These are phyloP conservation scores for Vicia villosa DNA, from an alignment of 306 rosid genomes.

Conservation along the genomic window DNA sequence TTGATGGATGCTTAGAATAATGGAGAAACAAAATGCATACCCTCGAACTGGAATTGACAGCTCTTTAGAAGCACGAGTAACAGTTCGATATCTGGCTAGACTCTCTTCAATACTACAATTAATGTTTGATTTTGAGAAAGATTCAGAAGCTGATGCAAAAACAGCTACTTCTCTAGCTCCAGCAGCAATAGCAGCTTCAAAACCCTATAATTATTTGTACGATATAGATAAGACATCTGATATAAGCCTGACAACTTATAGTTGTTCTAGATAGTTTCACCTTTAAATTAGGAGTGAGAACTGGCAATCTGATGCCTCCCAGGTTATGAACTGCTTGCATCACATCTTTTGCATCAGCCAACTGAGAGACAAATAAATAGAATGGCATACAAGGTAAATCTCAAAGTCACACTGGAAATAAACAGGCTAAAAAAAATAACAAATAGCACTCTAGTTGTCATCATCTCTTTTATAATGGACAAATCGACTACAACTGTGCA, in stretches of 20 bases:
- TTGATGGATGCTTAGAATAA: conserved; percentile 26
- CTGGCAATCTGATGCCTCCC: conserved; percentile 73
- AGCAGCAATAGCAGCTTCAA: conserved; percentile 84
- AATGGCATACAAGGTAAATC: conserved; percentile 9
- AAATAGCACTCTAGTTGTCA: conserved; percentile 17
- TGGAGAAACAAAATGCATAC: conserved; percentile 43
- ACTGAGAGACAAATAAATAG: conserved; percentile 44
- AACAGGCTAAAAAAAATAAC: conserved; percentile 7
- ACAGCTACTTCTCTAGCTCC: conserved; percentile 90
- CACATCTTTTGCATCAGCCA: conserved; percentile 86
- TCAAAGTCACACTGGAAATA: conserved; percentile 17
- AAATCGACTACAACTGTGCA: conserved; percentile 5
- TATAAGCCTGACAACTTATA: neutral
- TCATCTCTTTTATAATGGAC: conserved; percentile 17
- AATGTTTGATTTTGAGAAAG: conserved; percentile 86
- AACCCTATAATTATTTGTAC: conserved; percentile 62
- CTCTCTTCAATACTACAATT: conserved; percentile 89
- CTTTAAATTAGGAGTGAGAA: conserved; percentile 83
- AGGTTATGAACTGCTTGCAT: conserved; percentile 68
- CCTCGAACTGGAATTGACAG: conserved; percentile 87
- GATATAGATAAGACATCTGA: conserved; percentile 29
- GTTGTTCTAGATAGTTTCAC: conserved; percentile 39
- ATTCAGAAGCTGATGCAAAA: conserved; percentile 93
- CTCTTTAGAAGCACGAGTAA: conserved; percentile 75
- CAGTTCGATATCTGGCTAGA: conserved; percentile 66